Evolutionary conservation across 129 eudicot genomes (phyloP).

Genomic region (Saposhnikovia divaricata): DNA sequence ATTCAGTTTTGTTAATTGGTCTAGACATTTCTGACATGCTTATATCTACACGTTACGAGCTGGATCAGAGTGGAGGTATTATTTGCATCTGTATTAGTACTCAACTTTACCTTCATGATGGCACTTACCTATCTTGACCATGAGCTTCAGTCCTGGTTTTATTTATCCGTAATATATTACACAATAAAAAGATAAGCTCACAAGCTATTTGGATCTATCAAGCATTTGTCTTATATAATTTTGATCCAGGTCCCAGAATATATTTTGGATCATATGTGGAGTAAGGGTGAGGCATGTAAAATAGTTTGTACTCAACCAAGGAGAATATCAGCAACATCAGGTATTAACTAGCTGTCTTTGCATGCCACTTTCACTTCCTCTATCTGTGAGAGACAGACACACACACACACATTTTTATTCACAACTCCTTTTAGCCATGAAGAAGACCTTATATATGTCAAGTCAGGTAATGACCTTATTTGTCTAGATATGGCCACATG

Average conservation of each 20-base stretch:
- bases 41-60: too few relatives aligned
- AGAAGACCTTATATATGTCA: conserved; percentile 14
- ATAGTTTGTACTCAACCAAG: conserved; percentile 93
- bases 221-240: background rate
- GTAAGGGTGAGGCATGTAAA: conserved; percentile 78
- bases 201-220: background rate
- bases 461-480: too few relatives aligned
- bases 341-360: conserved; percentile 21
- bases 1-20: too few relatives aligned
- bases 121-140: too few relatives aligned
- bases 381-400: background rate
- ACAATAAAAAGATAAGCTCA: background rate
- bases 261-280: conserved; percentile 76
- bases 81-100: too few relatives aligned
- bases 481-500: too few relatives aligned
- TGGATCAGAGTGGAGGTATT: too few relatives aligned
- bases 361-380: background rate
- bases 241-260: conserved; percentile 74
- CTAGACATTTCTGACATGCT: too few relatives aligned
- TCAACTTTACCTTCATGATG: too few relatives aligned
- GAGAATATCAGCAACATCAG: conserved; percentile 91
- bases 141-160: too few relatives aligned
- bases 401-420: background rate
- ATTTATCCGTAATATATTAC: too few relatives aligned
- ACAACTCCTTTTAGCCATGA: background rate